A percentile compares a stretch with the other conserved stretches of the same genome.
Evolutionary conservation across 169 alveolate genomes (phyloP).

Genomic region (Cryptosporidium felis): DNA sequence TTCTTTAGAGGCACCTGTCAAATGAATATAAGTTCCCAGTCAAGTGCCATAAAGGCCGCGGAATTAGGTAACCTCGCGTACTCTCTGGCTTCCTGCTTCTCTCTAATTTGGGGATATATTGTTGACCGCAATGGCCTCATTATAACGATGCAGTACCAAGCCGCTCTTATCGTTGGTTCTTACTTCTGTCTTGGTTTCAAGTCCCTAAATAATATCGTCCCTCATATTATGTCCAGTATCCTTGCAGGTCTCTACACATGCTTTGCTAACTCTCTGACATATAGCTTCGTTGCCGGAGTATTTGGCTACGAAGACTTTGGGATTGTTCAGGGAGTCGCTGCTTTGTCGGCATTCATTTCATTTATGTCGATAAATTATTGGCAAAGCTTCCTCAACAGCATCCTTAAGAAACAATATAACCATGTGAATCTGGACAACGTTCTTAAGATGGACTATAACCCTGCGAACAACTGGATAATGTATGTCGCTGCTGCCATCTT

Average conservation of each 20-base stretch:
- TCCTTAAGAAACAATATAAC: too few species aligned
- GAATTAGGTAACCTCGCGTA: slow-evolving; percentile 31
- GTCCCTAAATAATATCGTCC: slow-evolving; percentile 43
- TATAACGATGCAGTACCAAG: slow-evolving; percentile 60
- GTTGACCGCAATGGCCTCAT: slow-evolving; percentile 53
- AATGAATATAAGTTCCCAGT: slow-evolving; percentile 25
- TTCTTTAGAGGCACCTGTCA: slow-evolving; percentile 58
- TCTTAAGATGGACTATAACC: slow-evolving; percentile 20
- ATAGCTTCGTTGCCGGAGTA: slow-evolving; percentile 63
- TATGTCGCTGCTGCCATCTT: neutral
- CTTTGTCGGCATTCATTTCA: slow-evolving; percentile 43
- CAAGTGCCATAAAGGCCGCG: slow-evolving; percentile 40
- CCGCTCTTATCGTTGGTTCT: slow-evolving; percentile 8
- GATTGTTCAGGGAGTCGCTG: slow-evolving; percentile 57
- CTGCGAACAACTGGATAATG: slow-evolving; percentile 22
- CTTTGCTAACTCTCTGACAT: slow-evolving; percentile 50
- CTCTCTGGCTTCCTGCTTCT: slow-evolving; percentile 44
- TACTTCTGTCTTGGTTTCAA: slow-evolving; percentile 50
- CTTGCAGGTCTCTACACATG: slow-evolving; percentile 69
- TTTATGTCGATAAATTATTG: slow-evolving; percentile 20
- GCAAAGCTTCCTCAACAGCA: slow-evolving; percentile 19
- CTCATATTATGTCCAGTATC: slow-evolving; percentile 54
- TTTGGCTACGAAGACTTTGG: slow-evolving; percentile 61
- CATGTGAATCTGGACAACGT: too few species aligned
- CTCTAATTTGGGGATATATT: slow-evolving; percentile 65